A percentile compares a stretch with the other conserved stretches of the same genome.
Evolutionary conservation across 345 rosid species (phyloP).

Genomic region (Litchi chinensis): DNA sequence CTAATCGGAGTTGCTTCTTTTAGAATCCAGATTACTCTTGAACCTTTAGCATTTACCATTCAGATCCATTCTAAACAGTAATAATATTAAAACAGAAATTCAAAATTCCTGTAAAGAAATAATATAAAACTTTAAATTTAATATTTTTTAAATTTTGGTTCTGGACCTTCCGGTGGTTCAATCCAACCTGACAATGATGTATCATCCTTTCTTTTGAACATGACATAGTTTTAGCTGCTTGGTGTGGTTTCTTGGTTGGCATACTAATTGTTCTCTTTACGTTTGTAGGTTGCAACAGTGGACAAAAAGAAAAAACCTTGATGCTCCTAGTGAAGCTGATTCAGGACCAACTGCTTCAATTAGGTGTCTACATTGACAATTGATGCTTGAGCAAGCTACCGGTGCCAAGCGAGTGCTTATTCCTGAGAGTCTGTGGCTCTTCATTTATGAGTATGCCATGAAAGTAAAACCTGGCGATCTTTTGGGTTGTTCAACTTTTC

Average conservation of each 20-base stretch:
- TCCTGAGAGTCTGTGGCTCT: conserved; percentile 88
- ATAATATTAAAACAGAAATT: not conserved
- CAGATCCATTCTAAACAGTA: not conserved
- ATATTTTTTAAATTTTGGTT: not conserved
- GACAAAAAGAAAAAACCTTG: conserved; percentile 86
- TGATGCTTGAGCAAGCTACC: conserved; percentile 86
- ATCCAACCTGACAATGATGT: not conserved
- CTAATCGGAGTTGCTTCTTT: not conserved
- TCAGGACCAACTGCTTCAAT: conserved; percentile 77
- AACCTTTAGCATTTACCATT: not conserved
- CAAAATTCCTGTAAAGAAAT: not conserved
- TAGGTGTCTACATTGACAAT: conserved; percentile 72
- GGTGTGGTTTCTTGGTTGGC: not conserved
- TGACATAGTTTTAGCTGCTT: not conserved
- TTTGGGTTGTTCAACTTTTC: conserved; percentile 55
- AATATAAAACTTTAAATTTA: not conserved
- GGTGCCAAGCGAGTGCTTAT: conserved; percentile 87
- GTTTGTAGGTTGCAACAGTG: conserved; percentile 91
- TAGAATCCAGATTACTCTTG: not conserved
- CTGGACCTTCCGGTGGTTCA: too few species aligned
- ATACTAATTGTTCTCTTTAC: conserved; percentile 12
- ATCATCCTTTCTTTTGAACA: not conserved
- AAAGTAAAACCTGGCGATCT: conserved; percentile 66
- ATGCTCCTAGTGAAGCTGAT: conserved; percentile 93
- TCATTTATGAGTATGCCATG: conserved; percentile 76